Evolutionary conservation across 2,329 filamentous ascomycete genomes (phyloP).

Genomic region (Tolypocladium cylindrosporum): DNA sequence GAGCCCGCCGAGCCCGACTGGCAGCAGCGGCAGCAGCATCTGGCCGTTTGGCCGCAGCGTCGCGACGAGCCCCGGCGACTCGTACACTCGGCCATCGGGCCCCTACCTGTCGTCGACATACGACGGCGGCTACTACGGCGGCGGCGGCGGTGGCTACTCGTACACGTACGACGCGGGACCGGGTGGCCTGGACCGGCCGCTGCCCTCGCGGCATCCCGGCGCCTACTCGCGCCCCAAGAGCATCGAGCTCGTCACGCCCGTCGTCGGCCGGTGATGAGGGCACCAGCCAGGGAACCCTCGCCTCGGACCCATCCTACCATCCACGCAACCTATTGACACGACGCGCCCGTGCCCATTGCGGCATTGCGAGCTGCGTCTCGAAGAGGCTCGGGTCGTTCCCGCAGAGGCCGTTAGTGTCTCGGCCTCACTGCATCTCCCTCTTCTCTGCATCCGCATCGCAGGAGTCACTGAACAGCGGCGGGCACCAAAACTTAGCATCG

Average conservation of each 20-base stretch:
- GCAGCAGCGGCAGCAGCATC: slow-evolving; percentile 29
- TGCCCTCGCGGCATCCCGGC: slow-evolving; percentile 44
- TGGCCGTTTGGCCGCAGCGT: slow-evolving; percentile 46
- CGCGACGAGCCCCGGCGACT: slow-evolving; percentile 41
- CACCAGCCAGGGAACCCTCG: background rate
- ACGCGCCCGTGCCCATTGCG: background rate
- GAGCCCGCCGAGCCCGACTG: slow-evolving; percentile 45
- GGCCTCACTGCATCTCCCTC: background rate
- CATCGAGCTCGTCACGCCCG: slow-evolving; percentile 54
- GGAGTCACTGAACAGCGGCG: too few relatives aligned
- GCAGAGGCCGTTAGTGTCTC: background rate
- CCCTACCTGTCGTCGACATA: slow-evolving; percentile 40
- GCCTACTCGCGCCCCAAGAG: slow-evolving; percentile 49
- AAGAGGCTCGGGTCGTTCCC: background rate
- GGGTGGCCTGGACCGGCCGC: slow-evolving; percentile 39
- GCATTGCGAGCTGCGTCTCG: background rate
- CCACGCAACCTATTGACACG: background rate
- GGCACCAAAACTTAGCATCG: too few relatives aligned
- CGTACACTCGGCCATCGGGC: slow-evolving; percentile 33
- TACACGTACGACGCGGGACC: slow-evolving; percentile 27
- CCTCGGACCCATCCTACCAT: background rate
- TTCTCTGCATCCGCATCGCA: background rate
- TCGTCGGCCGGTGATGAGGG: slow-evolving; percentile 35
- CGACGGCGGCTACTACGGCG: slow-evolving; percentile 30
- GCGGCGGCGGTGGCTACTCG: slow-evolving; percentile 14